Base-by-base conservation (phyloP, 2,329 filamentous ascomycete genomes). In the Berkeleyomyces rouxiae region DNA sequence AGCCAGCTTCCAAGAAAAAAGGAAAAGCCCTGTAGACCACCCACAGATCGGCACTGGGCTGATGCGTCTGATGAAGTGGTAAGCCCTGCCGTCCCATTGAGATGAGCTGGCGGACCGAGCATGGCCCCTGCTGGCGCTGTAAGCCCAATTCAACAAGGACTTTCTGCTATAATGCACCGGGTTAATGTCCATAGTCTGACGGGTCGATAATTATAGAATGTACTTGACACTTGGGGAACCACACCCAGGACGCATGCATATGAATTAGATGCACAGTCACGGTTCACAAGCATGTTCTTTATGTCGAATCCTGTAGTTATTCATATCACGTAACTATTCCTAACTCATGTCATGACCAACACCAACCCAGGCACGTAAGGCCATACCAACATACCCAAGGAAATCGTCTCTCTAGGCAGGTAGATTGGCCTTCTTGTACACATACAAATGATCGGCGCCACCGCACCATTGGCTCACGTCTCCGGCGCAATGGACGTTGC, bases 371-470 rank as follows among this genome's bases (percentile, higher is more conserved):
- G 3, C 9, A 40, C 40, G 36, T 57, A 13, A 9, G 7, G 37
- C 31, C 33, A 57, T 57, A 36, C n/a, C 33, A 3, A 57, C 23
- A 16, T 6, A 11, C 11, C 6, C 42, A 44, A 13, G 31, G 31
- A 31, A 44, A 58, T 42, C 1, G 33, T 10, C 10, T 10, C 9
- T 9, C 47, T 42, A 62, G 43, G 60, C 59, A 4, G 60, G 60
- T 37, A 64, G 31, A 7, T 43, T 59, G 39, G 63, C 60, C 31
- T 64, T 64, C 40, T 60, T 64, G 31, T 64, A 64, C 11, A 64
- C 60, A 57, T 57, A 59, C 33, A 62, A 62, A 7, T 59, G 16
- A 10, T 44, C 49, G 5, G 16, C 23, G 10, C 63, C 59, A 1
- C 60, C 60, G 9, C 60, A 62, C 63, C 60, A 64, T 23, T 62